Percentiles rank a stretch among this genome's conserved stretches.
These are phyloP conservation scores for Sphenostylis stenocarpa DNA, from an alignment of 306 rosid species.

Conservation along the genomic window DNA sequence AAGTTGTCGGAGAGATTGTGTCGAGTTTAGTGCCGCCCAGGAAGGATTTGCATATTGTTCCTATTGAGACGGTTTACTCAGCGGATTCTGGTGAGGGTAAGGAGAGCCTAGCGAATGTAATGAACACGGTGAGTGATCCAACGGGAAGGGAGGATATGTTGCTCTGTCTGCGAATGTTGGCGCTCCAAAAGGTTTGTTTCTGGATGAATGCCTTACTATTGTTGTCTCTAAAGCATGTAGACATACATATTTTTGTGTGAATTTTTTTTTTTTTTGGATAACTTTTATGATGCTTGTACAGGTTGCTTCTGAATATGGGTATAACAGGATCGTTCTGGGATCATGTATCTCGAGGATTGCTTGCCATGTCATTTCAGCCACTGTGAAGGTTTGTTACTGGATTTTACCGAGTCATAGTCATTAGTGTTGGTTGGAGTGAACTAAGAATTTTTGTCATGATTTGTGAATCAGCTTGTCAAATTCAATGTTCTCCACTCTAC, in stretches of 20 bases:
- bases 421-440: not conserved
- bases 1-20: conserved; percentile 54
- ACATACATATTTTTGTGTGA: not conserved
- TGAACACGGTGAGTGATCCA: conserved; percentile 56
- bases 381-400: conserved; percentile 68
- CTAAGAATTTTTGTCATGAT: not conserved
- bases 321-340: conserved; percentile 77
- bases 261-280: not conserved
- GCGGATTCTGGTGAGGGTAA: conserved; percentile 49
- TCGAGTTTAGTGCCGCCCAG: conserved; percentile 57
- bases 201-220: not conserved
- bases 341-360: conserved; percentile 89
- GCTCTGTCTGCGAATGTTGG: conserved; percentile 67
- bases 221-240: conserved; percentile 5
- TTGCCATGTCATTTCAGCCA: conserved; percentile 76
- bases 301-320: conserved; percentile 74
- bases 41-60: conserved; percentile 69
- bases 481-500: not conserved
- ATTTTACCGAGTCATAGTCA: conserved; percentile 8
- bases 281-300: conserved; percentile 12
- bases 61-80: conserved; percentile 62
- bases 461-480: not conserved
- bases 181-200: conserved; percentile 75
- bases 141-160: conserved; percentile 89
- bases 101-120: conserved; percentile 47